Evolutionary conservation across 805 yeast genomes (phyloP).

Genomic region (Schizosaccharomyces pombe): DNA sequence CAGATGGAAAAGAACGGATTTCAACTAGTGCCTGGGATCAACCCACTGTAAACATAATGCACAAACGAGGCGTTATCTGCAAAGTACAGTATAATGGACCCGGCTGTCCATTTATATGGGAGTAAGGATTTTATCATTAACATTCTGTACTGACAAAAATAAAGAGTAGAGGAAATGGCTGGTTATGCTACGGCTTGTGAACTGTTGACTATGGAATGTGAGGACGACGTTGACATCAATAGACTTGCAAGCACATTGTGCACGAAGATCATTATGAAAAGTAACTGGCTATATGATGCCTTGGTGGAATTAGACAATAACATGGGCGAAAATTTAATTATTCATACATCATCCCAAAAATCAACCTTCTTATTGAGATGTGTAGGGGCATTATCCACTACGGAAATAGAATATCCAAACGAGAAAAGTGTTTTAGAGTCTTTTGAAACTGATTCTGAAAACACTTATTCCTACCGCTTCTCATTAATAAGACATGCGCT

Average conservation of each 20-base stretch:
- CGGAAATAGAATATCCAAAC: constrained; percentile 4
- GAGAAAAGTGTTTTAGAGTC: constrained; percentile 3
- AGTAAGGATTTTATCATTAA: background rate
- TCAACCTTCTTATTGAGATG: background rate
- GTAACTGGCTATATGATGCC: constrained; percentile 2
- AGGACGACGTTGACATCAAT: background rate
- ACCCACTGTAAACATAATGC: background rate
- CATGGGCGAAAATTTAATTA: background rate
- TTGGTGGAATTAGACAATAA: background rate
- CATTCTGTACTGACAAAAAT: background rate
- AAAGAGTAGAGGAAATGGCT: background rate
- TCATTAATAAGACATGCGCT: constrained; percentile 3
- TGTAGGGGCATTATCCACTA: background rate
- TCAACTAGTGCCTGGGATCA: background rate
- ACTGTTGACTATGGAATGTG: background rate
- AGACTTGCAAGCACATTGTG: background rate
- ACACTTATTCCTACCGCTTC: background rate
- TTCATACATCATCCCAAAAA: background rate
- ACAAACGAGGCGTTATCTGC: background rate
- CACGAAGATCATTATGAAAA: background rate
- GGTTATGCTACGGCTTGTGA: background rate
- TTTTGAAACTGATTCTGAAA: background rate
- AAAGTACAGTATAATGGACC: background rate
- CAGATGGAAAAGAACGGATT: background rate
- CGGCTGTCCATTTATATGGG: background rate